Base-by-base conservation (phyloP, 495 filamentous ascomycete genomes). In the Penicillium alfredii region DNA sequence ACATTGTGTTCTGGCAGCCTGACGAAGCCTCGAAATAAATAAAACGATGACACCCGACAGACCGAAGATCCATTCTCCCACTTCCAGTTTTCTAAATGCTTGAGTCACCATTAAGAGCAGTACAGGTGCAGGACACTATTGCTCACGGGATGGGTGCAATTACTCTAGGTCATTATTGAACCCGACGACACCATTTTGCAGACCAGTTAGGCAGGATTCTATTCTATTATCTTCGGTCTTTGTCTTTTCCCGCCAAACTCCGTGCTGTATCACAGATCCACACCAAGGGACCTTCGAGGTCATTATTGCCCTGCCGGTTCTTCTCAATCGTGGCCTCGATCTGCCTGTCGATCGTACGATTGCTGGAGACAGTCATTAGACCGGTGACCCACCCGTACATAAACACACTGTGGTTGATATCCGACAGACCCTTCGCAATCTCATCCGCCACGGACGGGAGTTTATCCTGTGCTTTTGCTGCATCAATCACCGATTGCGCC, bases 1-100 rank as follows among this genome's bases (percentile, higher is more conserved):
- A 96, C 43, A 69, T 89, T 38, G 64, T 92, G 30, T 87, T 98
- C 41, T 97, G 92, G 90, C 58, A 93, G 20, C 92, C 92, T 3
- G 63, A 69, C 12, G 66, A 69, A 10, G 34, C 35, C 19, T 33
- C 56, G 5, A 59, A 53, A 37, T 30, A 52, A 6, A 38, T 57
- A 1, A 60, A 70, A 15, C 62, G 66, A 35, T 61, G 62, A 44
- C 7, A 6, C 9, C 2, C 12, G n/a, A 27, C 24, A n/a, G n/a
- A n/a, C n/a, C n/a, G n/a, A n/a, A n/a, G n/a, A n/a, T n/a, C n/a
- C n/a, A n/a, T n/a, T n/a, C n/a, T n/a, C n/a, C n/a, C n/a, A n/a
- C n/a, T n/a, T n/a, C n/a, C n/a, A n/a, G n/a, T n/a, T n/a, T 25
- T 35, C 14, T 18, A 17, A 8, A 9, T 0, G 8, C 23, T 25